A percentile compares a stretch with the other conserved stretches of the same genome.
Evolutionary conservation across 345 rosid genomes (phyloP).

Genomic region (Brassica carinata): DNA sequence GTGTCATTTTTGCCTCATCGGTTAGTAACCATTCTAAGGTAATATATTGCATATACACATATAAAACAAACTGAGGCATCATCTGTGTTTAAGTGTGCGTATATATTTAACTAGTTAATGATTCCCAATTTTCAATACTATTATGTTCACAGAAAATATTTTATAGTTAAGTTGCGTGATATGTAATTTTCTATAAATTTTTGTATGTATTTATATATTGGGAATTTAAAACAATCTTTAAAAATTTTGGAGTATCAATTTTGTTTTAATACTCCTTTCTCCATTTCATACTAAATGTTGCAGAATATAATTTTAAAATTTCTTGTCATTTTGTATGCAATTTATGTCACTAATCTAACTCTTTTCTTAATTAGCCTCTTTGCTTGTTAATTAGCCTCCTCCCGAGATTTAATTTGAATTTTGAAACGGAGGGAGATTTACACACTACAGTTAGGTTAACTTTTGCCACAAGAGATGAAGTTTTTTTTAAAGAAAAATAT

Average conservation of each 20-base stretch:
- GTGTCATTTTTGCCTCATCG: neutral
- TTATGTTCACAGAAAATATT: neutral
- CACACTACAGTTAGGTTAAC: neutral
- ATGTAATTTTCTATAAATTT: too few relatives aligned
- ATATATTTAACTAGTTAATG: neutral
- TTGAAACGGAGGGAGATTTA: neutral
- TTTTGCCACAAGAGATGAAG: neutral
- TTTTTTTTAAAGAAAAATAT: too few relatives aligned
- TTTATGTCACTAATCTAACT: too few relatives aligned
- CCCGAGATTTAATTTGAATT: too few relatives aligned
- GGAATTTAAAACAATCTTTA: too few relatives aligned
- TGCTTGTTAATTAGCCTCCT: too few relatives aligned
- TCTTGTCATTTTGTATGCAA: too few relatives aligned
- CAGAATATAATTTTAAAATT: too few relatives aligned
- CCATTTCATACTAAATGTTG: too few relatives aligned
- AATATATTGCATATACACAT: neutral
- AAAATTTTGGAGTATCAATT: neutral
- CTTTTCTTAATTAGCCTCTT: too few relatives aligned
- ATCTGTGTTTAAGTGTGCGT: neutral
- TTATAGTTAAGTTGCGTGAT: neutral
- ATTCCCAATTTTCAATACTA: neutral
- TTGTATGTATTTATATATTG: too few relatives aligned
- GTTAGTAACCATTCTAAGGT: neutral
- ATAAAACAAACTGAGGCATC: neutral
- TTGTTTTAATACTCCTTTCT: too few relatives aligned